Conservation (phyloP, 331 rosid species). For the Telfairia occidentalis region DNA sequence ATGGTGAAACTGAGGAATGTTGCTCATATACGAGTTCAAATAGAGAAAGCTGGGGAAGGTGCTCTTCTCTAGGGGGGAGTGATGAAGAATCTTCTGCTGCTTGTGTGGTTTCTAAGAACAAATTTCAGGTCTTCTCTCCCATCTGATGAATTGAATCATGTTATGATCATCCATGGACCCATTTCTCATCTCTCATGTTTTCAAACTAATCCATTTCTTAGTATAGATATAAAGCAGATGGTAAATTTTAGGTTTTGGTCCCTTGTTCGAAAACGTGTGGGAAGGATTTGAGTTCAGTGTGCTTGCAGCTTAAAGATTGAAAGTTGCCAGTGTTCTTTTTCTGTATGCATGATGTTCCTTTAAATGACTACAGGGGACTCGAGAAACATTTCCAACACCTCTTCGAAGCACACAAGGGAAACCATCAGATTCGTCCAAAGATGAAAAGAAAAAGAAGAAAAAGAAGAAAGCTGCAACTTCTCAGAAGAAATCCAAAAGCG, state of each 20-base stretch:
- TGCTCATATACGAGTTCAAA: constrained; percentile 90
- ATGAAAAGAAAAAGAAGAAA: constrained; percentile 28
- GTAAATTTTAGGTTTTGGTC: not conserved
- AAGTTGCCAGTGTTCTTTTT: not conserved
- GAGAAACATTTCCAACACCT: constrained; percentile 43
- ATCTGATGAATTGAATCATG: not conserved
- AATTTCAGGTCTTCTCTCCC: constrained; percentile 44
- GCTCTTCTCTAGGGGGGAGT: constrained; percentile 94
- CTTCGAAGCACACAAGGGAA: constrained; percentile 32
- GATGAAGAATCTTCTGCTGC: constrained; percentile 74
- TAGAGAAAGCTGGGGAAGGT: constrained; percentile 99
- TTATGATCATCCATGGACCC: not conserved
- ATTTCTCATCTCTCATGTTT: not conserved
- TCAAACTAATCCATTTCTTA: not conserved
- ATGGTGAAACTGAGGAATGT: constrained; percentile 68
- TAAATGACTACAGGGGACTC: constrained; percentile 32
- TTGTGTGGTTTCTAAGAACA: constrained; percentile 40
- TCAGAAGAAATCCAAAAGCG: constrained; percentile 48
- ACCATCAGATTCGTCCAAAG: constrained; percentile 27
- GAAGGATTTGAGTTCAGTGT: not conserved
- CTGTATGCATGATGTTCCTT: constrained; percentile 11
- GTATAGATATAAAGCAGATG: not conserved
- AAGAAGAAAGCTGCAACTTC: constrained; percentile 33
- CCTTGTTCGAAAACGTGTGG: not conserved
- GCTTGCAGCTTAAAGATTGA: not conserved